Conservation (phyloP, 31 red algal genomes). For the Asparagopsis taxiformis region DNA sequence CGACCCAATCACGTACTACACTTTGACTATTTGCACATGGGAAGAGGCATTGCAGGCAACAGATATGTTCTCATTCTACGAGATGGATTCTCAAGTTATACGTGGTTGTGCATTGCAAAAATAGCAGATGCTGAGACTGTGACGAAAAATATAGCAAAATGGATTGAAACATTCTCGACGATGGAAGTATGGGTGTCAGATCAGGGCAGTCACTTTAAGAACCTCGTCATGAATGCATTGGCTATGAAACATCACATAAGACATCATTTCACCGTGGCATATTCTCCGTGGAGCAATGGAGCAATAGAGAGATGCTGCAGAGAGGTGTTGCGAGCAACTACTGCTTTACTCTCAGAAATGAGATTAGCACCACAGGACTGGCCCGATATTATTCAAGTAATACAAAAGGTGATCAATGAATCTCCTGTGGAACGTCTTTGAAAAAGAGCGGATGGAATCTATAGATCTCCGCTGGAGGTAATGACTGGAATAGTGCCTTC, state of each 20-base stretch:
- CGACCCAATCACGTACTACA: not conserved
- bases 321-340: not conserved
- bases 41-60: not conserved
- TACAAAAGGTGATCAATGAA: not conserved
- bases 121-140: not conserved
- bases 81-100: too few species aligned
- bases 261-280: too few species aligned
- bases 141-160: not conserved
- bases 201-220: too few species aligned
- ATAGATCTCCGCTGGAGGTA: not conserved
- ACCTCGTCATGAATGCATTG: not conserved
- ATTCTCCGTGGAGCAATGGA: too few species aligned
- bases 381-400: not conserved
- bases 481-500: not conserved
- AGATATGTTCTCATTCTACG: too few species aligned
- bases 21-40: conserved; percentile 1
- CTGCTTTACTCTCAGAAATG: not conserved
- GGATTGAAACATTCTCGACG: not conserved
- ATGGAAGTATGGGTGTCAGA: not conserved
- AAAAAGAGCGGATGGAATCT: not conserved
- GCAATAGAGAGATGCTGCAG: not conserved
- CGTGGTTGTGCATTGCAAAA: too few species aligned
- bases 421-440: too few species aligned
- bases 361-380: too few species aligned
- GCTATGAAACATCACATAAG: not conserved